Evolutionary conservation across 768 basidiomycete species (phyloP), one percentile per base, ranked within the genome.

Genomic region (Saitozyma podzolica): DNA sequence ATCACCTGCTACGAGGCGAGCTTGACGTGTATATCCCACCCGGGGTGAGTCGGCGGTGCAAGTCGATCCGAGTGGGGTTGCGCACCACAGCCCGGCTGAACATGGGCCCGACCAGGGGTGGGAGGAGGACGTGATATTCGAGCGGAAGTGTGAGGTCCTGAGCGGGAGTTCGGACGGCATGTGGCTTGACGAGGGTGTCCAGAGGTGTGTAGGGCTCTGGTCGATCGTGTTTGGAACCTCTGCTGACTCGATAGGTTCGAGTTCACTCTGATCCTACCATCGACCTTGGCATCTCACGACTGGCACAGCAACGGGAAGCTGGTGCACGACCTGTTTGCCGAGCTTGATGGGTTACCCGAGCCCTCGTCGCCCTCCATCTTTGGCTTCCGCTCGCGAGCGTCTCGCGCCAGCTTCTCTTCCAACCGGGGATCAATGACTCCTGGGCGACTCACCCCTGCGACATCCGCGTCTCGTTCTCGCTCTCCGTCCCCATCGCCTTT

Each of bases 271-370:
- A 68, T 72, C 47, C 42, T 75, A 0, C 71, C 73, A 2, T 56
- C 70, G 6, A 72, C 66, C 0, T 17, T 75, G 14, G 70, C 70
- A 3, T 64, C 67, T 8, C 69, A 75, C 56, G 70, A 72, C 51
- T 62, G 67, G 58, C 64, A 70, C 53, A 60, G 56, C 6, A 60
- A 67, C 19, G 73, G 61, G 8, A 51, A 58, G 37, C 58, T 75
- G 43, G 53, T 41, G 2, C 70, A 72, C 42, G 56, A 58, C 10
- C 57, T 75, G 14, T 61, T 61, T 9, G 71, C 73, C 19, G 63
- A 66, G 45, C 55, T 75, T 19, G 66, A 68, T 19, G 73, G 73
- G 6, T 45, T 66, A 13, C 56, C 54, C 1, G 51, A 57, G 13
- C 6, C 58, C 29, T 8, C 20, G 20, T 29, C 58, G 5, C 16